Evolutionary conservation across 2,329 filamentous ascomycete species (phyloP).

Genomic region (Cladosporium sp.): DNA sequence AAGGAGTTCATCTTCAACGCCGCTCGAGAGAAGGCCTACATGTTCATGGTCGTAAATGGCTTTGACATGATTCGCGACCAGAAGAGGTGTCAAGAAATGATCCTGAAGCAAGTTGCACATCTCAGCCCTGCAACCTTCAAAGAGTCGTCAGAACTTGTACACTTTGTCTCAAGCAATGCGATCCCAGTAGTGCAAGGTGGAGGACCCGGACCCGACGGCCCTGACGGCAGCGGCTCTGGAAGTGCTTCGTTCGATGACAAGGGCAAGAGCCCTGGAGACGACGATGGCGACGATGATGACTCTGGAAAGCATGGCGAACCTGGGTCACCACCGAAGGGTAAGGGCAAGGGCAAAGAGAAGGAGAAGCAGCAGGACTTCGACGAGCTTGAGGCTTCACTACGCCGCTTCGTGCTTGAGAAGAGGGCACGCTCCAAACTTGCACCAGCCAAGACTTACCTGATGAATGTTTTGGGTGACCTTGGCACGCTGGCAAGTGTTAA

Average conservation of each 20-base stretch:
- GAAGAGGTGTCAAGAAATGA: constrained; percentile 84
- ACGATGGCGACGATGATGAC: constrained; percentile 49
- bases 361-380: constrained; percentile 89
- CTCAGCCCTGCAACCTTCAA: constrained; percentile 93
- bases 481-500: constrained; percentile 81
- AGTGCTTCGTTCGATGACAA: constrained; percentile 36
- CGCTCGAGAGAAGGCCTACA: constrained; percentile 94
- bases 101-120: constrained; percentile 80
- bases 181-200: constrained; percentile 67
- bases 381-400: constrained; percentile 78
- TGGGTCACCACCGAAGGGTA: constrained; percentile 48
- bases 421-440: constrained; percentile 91
- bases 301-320: constrained; percentile 49
- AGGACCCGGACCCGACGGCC: constrained; percentile 50
- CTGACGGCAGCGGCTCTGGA: constrained; percentile 27
- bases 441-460: constrained; percentile 88
- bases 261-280: constrained; percentile 30
- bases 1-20: constrained; percentile 97
- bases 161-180: constrained; percentile 97
- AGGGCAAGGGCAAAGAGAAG: constrained; percentile 72
- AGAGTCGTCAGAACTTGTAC: constrained; percentile 86
- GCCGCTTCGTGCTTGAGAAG: constrained; percentile 94
- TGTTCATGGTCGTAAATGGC: constrained; percentile 98
- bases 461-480: constrained; percentile 89
- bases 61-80: constrained; percentile 94